Evolutionary conservation across 805 yeast species (phyloP).

Genomic region (Ogataea minuta): DNA sequence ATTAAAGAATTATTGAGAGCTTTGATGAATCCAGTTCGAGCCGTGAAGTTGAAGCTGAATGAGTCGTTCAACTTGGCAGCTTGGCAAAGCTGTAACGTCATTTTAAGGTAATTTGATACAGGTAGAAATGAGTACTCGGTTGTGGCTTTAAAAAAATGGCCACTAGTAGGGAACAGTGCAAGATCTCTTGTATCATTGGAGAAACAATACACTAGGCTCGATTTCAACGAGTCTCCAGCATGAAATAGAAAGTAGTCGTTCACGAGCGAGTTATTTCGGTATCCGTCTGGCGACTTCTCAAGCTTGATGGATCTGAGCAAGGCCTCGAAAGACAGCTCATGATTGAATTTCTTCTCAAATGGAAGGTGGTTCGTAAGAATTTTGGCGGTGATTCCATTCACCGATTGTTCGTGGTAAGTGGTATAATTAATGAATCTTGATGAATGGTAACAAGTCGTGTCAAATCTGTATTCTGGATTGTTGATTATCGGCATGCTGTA

Average conservation of each 20-base stretch:
- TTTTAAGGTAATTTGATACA: slow-evolving; percentile 39
- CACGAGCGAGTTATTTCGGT: slow-evolving; percentile 31
- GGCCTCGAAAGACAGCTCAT: slow-evolving; percentile 47
- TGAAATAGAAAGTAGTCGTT: slow-evolving; percentile 36
- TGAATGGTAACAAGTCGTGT: slow-evolving; percentile 41
- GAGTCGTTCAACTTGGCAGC: slow-evolving; percentile 26
- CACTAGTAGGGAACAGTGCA: slow-evolving; percentile 42
- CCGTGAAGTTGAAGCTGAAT: slow-evolving; percentile 23
- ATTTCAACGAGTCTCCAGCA: slow-evolving; percentile 47
- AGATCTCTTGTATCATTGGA: slow-evolving; percentile 46
- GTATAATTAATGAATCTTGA: slow-evolving; percentile 49
- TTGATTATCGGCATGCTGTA: slow-evolving; percentile 46
- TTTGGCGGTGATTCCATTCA: slow-evolving; percentile 43
- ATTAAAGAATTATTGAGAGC: slow-evolving; percentile 21
- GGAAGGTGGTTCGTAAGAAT: slow-evolving; percentile 36
- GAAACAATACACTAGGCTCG: slow-evolving; percentile 40
- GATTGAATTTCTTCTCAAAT: slow-evolving; percentile 36
- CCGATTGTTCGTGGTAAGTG: slow-evolving; percentile 41
- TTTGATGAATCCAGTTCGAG: slow-evolving; percentile 29
- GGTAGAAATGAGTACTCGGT: slow-evolving; percentile 28
- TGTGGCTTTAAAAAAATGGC: slow-evolving; percentile 35
- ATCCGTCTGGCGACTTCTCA: slow-evolving; percentile 22
- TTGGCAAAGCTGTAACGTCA: slow-evolving; percentile 39
- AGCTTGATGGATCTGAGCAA: slow-evolving; percentile 40
- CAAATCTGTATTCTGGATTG: slow-evolving; percentile 40